Percentiles rank a stretch among this genome's conserved stretches.
These are phyloP conservation scores for Canavalia gladiata DNA, from an alignment of 306 rosid species.

Conservation along the genomic window DNA sequence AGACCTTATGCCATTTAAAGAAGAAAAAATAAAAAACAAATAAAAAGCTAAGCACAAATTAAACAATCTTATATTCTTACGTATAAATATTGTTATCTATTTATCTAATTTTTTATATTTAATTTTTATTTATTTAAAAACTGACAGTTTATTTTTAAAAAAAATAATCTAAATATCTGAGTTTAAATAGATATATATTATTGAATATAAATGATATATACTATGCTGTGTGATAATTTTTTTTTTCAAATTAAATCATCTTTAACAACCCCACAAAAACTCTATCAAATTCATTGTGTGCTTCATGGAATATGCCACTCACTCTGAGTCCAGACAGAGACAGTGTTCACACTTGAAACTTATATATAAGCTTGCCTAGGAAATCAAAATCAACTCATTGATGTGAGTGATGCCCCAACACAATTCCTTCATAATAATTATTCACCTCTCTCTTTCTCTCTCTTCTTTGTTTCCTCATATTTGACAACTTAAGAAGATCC, in stretches of 20 bases:
- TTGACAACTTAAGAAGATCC: conserved; percentile 17
- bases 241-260: not conserved
- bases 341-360: conserved; percentile 42
- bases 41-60: conserved; percentile 42
- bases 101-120: too few relatives aligned
- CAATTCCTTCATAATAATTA: not conserved
- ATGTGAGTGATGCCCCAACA: not conserved
- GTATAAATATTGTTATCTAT: too few relatives aligned
- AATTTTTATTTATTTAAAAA: too few relatives aligned
- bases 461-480: conserved; percentile 14
- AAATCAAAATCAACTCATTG: conserved; percentile 24
- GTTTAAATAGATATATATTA: too few relatives aligned
- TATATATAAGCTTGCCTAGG: conserved; percentile 36
- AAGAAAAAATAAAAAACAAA: conserved; percentile 49
- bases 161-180: too few relatives aligned
- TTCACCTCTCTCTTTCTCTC: conserved; percentile 1
- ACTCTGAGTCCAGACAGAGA: conserved; percentile 29
- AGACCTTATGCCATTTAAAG: conserved; percentile 38
- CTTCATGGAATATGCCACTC: conserved; percentile 50
- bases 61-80: too few relatives aligned
- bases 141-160: too few relatives aligned
- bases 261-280: conserved; percentile 58
- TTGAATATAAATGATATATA: too few relatives aligned
- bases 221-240: too few relatives aligned
- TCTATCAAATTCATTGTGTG: conserved; percentile 27